These are phyloP conservation scores for Coemansia umbellata DNA, from an alignment of 192 early-diverging fungal genomes.

Conservation along the genomic window DNA sequence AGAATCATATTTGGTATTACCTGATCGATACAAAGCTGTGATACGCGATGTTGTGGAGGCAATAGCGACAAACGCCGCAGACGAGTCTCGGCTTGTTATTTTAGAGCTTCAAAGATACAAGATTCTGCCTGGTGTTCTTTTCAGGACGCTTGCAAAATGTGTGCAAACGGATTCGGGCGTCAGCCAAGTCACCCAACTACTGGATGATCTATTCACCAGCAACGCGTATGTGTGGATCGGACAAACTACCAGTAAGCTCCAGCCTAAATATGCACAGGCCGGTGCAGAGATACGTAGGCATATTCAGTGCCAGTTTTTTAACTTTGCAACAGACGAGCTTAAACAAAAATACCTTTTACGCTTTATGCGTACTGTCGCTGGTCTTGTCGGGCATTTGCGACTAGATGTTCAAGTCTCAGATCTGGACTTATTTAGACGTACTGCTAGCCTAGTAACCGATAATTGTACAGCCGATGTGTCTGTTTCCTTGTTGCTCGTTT, in stretches of 20 bases:
- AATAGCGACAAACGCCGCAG: background rate
- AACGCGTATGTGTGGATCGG: constrained; percentile 34
- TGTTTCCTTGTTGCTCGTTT: constrained; percentile 20
- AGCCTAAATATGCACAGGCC: constrained; percentile 22
- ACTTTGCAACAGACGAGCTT: background rate
- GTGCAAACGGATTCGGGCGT: background rate
- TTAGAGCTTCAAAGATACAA: constrained; percentile 13
- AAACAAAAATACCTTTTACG: constrained; percentile 4
- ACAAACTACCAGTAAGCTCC: background rate
- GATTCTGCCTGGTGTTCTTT: constrained; percentile 33
- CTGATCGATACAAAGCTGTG: constrained; percentile 31
- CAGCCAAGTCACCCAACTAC: constrained; percentile 5
- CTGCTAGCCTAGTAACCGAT: background rate
- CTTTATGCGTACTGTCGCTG: constrained; percentile 21
- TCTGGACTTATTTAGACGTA: constrained; percentile 12
- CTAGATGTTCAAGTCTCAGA: constrained; percentile 18
- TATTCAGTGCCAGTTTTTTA: constrained; percentile 8
- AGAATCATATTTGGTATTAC: constrained; percentile 11
- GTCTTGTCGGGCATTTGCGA: constrained; percentile 29
- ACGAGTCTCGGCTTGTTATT: constrained; percentile 4
- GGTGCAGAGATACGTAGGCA: constrained; percentile 20
- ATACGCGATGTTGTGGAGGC: constrained; percentile 23
- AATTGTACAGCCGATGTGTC: constrained; percentile 2
- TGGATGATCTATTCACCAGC: constrained; percentile 19
- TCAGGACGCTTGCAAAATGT: constrained; percentile 13